Evolutionary conservation across 345 rosid genomes (phyloP).

Genomic region (Adansonia digitata): DNA sequence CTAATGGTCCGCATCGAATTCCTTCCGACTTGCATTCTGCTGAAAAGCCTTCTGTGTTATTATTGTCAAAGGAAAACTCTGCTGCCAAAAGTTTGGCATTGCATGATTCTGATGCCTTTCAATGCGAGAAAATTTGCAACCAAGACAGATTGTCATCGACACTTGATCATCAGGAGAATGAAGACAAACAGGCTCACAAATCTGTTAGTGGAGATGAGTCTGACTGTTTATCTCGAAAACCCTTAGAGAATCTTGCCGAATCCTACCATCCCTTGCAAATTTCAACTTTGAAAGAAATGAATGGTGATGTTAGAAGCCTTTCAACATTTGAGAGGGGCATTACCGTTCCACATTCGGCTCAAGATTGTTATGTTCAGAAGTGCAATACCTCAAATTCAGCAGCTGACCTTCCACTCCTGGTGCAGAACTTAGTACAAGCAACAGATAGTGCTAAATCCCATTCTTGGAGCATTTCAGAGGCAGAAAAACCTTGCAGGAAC

Average conservation of each 20-base stretch:
- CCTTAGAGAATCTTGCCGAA: slow-evolving; percentile 23
- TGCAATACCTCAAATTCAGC: slow-evolving; percentile 37
- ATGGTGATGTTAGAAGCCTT: slow-evolving; percentile 36
- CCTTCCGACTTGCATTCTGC: slow-evolving; percentile 29
- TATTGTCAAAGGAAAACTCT: slow-evolving; percentile 25
- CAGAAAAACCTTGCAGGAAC: slow-evolving; percentile 47
- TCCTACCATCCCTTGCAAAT: slow-evolving; percentile 38
- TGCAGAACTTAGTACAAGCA: slow-evolving; percentile 29
- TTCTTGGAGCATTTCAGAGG: slow-evolving; percentile 37
- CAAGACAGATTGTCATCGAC: slow-evolving; percentile 34
- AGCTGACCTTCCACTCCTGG: slow-evolving; percentile 37
- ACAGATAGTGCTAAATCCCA: slow-evolving; percentile 32
- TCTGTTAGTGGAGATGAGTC: slow-evolving; percentile 30
- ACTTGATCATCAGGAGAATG: slow-evolving; percentile 20
- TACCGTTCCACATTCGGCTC: slow-evolving; percentile 18
- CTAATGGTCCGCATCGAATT: slow-evolving; percentile 30
- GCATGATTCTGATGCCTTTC: slow-evolving; percentile 28
- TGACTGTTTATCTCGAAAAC: slow-evolving; percentile 24
- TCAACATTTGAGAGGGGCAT: slow-evolving; percentile 23
- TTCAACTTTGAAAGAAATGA: slow-evolving; percentile 37
- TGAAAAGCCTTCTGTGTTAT: slow-evolving; percentile 21
- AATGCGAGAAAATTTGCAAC: slow-evolving; percentile 22
- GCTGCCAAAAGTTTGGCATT: slow-evolving; percentile 17
- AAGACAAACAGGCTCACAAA: slow-evolving; percentile 12
- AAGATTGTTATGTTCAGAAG: slow-evolving; percentile 49